Percentiles rank a stretch among this genome's conserved stretches.
Conservation (phyloP, 768 basidiomycete species). For the Auriscalpium microsporum region DNA sequence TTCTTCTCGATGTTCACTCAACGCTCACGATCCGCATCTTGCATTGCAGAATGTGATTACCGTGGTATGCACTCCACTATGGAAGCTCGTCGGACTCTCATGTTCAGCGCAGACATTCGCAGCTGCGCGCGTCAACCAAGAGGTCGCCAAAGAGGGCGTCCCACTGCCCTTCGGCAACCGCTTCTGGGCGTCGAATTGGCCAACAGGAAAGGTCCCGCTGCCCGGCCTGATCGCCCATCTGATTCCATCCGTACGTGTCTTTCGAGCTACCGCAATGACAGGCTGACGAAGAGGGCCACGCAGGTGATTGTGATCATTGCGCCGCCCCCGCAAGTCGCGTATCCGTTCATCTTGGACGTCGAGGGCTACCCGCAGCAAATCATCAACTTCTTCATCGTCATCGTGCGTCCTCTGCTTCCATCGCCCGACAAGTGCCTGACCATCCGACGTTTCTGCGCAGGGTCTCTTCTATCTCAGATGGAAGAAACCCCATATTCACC, state of each 20-base stretch:
- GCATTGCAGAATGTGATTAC: constrained; percentile 6
- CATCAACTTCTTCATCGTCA: constrained; percentile 45
- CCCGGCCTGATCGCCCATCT: constrained; percentile 48
- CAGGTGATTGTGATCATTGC: constrained; percentile 44
- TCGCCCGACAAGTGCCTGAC: too few relatives aligned
- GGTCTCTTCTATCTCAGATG: constrained; percentile 52
- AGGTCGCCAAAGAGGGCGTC: constrained; percentile 56
- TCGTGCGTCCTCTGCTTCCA: constrained; percentile 28
- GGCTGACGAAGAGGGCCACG: neutral
- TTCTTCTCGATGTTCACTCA: neutral
- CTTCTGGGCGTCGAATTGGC: constrained; percentile 59
- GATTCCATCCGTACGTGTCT: constrained; percentile 36
- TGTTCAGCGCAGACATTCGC: constrained; percentile 35
- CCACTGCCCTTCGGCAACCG: constrained; percentile 50
- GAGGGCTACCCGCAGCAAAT: constrained; percentile 46
- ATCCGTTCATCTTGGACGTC: constrained; percentile 55
- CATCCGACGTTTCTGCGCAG: constrained; percentile 14
- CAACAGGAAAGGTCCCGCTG: constrained; percentile 45
- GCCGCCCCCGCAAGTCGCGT: constrained; percentile 43
- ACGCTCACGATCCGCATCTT: neutral
- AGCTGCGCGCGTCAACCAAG: constrained; percentile 46
- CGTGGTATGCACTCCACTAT: neutral
- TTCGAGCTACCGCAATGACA: too few relatives aligned
- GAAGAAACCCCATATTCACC: constrained; percentile 33
- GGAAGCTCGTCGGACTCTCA: neutral